Base-by-base conservation (phyloP, 2,329 filamentous ascomycete species). In the Clonostachys rhizophaga region DNA sequence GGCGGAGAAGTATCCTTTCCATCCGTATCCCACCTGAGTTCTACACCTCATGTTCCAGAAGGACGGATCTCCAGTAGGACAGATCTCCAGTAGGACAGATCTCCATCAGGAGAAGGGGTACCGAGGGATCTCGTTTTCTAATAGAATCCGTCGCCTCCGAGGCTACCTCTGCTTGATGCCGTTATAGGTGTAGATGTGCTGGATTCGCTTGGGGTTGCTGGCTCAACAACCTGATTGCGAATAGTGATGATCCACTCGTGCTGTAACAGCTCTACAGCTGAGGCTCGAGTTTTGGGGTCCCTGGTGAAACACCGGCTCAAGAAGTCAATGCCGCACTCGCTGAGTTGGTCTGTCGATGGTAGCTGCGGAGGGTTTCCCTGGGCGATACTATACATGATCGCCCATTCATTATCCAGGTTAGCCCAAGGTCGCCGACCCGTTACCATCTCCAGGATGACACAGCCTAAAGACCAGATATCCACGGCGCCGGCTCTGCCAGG, bases 321-420 rank as follows among this genome's bases (percentile, higher is more conserved):
- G 61, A 99, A 97, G 62, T 97, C 91, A 53, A 96, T 84, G 18
- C 94, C 94, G 47, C 82, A 69, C 0, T 85, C 79, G 59, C 88
- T 94, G 53, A 99, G 79, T 67, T 97, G 92, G 45, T 97, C 92
- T 1, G 74, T 64, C 1, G 81, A 77, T 2, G 94, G 94, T 47
- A 96, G 76, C 62, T 90, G 86, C 6, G 94, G 94, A 43, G 91
- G 88, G 58, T 96, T 95, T 54, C 94, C 94, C 63, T 96, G 92
- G 2, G 94, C 94, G 60, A 99, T 99, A 72, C 97, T 97, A 78
- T 96, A 99, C 94, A 99, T 99, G 71, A 99, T 97, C 40, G 94
- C 94, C 91, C 91, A 99, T 67, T 99, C 94, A 63, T 99, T 99
- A 71, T 99, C 94, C 42, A 97, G 83, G 54, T 86, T 90, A 24